Conservation (phyloP, 768 basidiomycete genomes). For the Aureoboletus auriporus region DNA sequence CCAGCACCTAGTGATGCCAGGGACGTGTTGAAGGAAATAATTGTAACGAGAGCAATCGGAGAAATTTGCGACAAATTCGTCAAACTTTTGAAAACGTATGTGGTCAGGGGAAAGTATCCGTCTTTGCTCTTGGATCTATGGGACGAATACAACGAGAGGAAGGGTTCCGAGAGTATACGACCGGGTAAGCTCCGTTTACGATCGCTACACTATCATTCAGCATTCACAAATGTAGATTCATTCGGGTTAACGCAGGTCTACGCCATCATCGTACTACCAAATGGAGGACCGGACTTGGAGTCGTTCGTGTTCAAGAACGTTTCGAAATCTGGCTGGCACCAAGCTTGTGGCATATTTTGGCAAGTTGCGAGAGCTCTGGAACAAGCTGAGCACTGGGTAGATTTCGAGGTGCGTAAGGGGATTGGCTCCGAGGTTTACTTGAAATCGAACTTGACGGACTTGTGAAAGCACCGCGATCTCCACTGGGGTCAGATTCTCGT, state of each 20-base stretch:
- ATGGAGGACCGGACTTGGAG: conserved; percentile 91
- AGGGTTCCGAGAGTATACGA: conserved; percentile 78
- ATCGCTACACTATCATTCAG: conserved; percentile 4
- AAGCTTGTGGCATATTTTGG: conserved; percentile 89
- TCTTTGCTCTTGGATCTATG: conserved; percentile 72
- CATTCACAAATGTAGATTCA: conserved; percentile 45
- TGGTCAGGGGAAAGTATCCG: conserved; percentile 87
- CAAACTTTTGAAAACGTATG: conserved; percentile 73
- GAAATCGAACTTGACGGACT: conserved; percentile 1
- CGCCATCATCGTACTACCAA: conserved; percentile 84
- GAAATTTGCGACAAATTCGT: conserved; percentile 76
- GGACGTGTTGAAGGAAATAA: conserved; percentile 77
- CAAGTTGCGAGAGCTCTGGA: conserved; percentile 78
- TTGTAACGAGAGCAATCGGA: conserved; percentile 75
- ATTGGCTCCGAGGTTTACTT: background rate
- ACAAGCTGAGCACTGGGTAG: conserved; percentile 72
- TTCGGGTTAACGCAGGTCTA: conserved; percentile 79
- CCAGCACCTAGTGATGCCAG: conserved; percentile 70
- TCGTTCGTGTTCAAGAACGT: conserved; percentile 63
- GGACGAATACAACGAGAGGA: conserved; percentile 77
- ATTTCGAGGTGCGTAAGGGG: conserved; percentile 72
- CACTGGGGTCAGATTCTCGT: conserved; percentile 97
- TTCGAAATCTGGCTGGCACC: conserved; percentile 68
- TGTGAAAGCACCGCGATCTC: conserved; percentile 88
- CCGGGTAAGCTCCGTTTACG: conserved; percentile 55